These are phyloP conservation scores for Lignosus rhinocerotis DNA, from an alignment of 1,284 basidiomycete genomes.

Conservation along the genomic window DNA sequence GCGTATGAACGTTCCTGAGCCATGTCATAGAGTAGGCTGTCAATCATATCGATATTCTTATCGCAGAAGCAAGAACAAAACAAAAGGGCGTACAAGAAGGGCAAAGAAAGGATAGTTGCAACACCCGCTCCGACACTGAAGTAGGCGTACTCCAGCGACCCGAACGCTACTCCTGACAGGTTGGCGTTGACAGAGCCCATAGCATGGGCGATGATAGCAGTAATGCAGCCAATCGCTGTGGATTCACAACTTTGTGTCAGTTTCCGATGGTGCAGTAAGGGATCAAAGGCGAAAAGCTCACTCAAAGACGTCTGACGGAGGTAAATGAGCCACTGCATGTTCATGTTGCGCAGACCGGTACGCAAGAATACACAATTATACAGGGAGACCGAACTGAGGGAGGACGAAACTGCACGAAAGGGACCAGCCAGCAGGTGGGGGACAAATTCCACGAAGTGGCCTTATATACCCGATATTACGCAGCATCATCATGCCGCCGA, in stretches of 20 bases:
- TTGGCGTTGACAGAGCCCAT: constrained; percentile 9
- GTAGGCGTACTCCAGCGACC: not conserved
- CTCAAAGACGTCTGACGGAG: constrained; percentile 8
- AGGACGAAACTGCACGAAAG: constrained; percentile 13
- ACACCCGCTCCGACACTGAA: constrained; percentile 5
- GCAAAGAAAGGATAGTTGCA: constrained; percentile 7
- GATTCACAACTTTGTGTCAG: not conserved
- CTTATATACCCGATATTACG: constrained; percentile 13
- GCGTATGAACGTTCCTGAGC: constrained; percentile 7
- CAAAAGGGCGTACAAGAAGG: constrained; percentile 4
- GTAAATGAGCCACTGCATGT: constrained; percentile 10
- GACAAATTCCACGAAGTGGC: not conserved
- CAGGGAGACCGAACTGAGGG: constrained; percentile 1
- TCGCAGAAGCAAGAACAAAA: not conserved
- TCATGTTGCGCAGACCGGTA: constrained; percentile 17
- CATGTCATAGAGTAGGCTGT: constrained; percentile 12
- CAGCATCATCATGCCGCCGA: constrained; percentile 7
- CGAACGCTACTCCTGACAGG: not conserved
- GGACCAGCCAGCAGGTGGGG: constrained; percentile 14
- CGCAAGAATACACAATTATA: not conserved
- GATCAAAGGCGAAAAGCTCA: not conserved
- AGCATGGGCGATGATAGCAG: constrained; percentile 12
- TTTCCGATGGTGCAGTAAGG: not conserved
- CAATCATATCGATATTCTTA: not conserved
- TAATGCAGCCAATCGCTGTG: constrained; percentile 8